Percentiles rank a stretch among this genome's conserved stretches.
Evolutionary conservation across 2,329 filamentous ascomycete species (phyloP).

Genomic region (Cordyceps fumosorosea): DNA sequence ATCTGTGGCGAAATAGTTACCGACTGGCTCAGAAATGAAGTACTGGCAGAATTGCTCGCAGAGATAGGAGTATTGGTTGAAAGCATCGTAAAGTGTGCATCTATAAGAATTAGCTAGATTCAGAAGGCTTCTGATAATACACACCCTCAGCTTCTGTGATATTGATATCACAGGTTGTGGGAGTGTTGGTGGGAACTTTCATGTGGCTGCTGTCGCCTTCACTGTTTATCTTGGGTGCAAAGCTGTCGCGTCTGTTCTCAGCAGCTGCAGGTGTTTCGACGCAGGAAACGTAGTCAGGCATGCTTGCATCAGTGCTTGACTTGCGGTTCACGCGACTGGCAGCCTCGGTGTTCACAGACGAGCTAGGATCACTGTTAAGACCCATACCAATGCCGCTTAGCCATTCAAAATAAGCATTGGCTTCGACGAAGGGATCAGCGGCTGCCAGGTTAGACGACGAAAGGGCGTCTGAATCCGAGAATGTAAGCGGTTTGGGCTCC

Average conservation of each 20-base stretch:
- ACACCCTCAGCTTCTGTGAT: conserved; percentile 9
- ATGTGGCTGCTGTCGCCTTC: conserved; percentile 19
- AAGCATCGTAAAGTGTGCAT: neutral
- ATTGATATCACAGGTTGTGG: conserved; percentile 22
- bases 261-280: conserved; percentile 13
- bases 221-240: conserved; percentile 26
- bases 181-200: conserved; percentile 38
- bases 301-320: conserved; percentile 33
- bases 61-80: conserved; percentile 14
- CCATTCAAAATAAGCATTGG: conserved; percentile 25
- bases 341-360: neutral
- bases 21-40: conserved; percentile 43
- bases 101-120: neutral
- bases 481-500: neutral
- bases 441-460: neutral
- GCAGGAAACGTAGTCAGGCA: conserved; percentile 33
- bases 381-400: conserved; percentile 18
- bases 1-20: conserved; percentile 30
- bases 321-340: conserved; percentile 13
- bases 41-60: conserved; percentile 35
- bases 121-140: neutral
- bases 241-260: neutral
- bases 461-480: neutral
- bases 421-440: conserved; percentile 19
- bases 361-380: neutral